Evolutionary conservation across 495 filamentous ascomycete genomes (phyloP).

Genomic region (Cudoniella acicularis): DNA sequence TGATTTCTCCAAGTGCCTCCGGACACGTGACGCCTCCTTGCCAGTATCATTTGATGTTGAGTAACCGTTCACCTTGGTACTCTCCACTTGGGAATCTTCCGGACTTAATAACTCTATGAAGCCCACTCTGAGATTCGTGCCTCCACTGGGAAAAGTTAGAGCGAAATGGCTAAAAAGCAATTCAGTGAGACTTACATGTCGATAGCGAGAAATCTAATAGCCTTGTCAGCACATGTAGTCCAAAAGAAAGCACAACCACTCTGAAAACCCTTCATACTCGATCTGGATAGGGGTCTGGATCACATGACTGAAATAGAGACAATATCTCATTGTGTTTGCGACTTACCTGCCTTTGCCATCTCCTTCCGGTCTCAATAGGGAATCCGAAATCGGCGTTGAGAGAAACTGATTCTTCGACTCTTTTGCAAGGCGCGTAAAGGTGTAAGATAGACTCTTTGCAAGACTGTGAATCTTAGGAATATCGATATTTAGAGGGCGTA

Average conservation of each 20-base stretch:
- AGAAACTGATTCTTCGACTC: constrained; percentile 70
- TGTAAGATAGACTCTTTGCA: constrained; percentile 55
- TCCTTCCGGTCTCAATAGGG: constrained; percentile 51
- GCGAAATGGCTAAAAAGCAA: neutral
- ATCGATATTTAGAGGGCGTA: constrained; percentile 42
- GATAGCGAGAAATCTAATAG: constrained; percentile 62
- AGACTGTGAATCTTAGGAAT: constrained; percentile 50
- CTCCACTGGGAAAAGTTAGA: constrained; percentile 45
- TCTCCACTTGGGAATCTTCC: constrained; percentile 12
- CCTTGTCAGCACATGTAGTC: constrained; percentile 8
- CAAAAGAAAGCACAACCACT: neutral
- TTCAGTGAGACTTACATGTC: constrained; percentile 54
- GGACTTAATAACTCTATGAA: constrained; percentile 67
- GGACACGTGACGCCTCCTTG: constrained; percentile 44
- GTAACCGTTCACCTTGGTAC: constrained; percentile 4
- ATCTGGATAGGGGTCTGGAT: neutral
- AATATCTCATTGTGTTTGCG: neutral
- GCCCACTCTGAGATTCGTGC: constrained; percentile 75
- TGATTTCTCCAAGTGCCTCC: constrained; percentile 60
- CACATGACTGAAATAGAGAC: neutral
- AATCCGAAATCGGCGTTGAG: constrained; percentile 68
- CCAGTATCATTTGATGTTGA: constrained; percentile 33
- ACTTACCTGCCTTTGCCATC: constrained; percentile 57
- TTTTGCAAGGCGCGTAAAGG: constrained; percentile 60
- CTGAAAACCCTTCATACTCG: neutral